Base-by-base conservation (phyloP, 31 red algal species). In the Porphyra umbilicalis region DNA sequence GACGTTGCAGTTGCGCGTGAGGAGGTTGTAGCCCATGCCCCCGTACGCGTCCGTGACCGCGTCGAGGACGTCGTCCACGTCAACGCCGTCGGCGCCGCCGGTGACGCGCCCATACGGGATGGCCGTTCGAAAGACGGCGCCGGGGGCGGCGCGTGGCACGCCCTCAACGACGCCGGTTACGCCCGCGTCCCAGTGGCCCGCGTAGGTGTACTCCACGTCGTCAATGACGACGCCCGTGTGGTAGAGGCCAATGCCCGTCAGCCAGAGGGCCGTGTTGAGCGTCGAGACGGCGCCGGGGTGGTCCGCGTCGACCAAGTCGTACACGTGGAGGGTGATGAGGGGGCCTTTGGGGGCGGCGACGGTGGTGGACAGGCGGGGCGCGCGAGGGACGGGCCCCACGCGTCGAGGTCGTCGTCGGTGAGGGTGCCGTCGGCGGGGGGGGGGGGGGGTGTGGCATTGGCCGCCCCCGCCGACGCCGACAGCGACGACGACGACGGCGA, bases 1-100 rank as follows among this genome's bases (percentile, higher is more conserved):
- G 80, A 85, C 81, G 46, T 95, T 95, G 68, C 92, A 95, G 74
- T 95, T 95, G 71, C 88, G 67, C 31, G 88, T 90, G 33, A 95
- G 84, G 11, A 95, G 85, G 75, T 95, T 95, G 79, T 95, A 95
- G 6, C 79, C 79, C 35, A 87, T 88, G 10, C 92, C 92, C 20
- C 44, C 29, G 88, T 83, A 95, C 13, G 85, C 82, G 39, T 78
- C 36, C 14, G 87, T 76, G 83, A 90, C 85, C 88, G 81, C 88
- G 6, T 79, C 77, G 30, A 95, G 75, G 67, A 95, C 80, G n/a
- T 82, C 82, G 11, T 33, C 34, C 29, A 95, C 83, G 32, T 86
- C 44, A 36, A 76, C 76, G 83, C 88, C 88, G 2, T 80, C 79
- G 13, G 83, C 35, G 33, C 81, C 76, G 6, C 87, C 84, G 8